Conservation (phyloP, 345 rosid species). For the Dovyalis caffra region DNA sequence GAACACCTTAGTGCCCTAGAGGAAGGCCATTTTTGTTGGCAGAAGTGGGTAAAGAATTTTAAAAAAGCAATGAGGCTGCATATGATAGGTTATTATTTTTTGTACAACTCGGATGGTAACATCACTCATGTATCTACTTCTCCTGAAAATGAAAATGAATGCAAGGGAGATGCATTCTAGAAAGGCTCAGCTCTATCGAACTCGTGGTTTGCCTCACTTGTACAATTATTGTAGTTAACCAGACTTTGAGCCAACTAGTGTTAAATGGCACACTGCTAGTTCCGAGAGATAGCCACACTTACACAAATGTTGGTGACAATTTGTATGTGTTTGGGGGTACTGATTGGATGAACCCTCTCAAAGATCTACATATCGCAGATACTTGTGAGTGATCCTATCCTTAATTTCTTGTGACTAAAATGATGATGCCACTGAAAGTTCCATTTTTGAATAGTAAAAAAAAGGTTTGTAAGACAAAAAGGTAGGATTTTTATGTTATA, state of each 20-base stretch:
- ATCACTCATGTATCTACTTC: slow-evolving; percentile 62
- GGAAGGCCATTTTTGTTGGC: slow-evolving; percentile 79
- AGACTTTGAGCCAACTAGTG: slow-evolving; percentile 76
- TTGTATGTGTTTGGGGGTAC: slow-evolving; percentile 93
- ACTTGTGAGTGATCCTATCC: slow-evolving; percentile 53
- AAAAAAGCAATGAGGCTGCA: slow-evolving; percentile 75
- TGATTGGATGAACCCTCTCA: slow-evolving; percentile 77
- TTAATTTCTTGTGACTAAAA: slow-evolving; percentile 2
- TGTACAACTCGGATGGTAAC: slow-evolving; percentile 93
- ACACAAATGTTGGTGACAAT: slow-evolving; percentile 69
- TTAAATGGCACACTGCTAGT: slow-evolving; percentile 68
- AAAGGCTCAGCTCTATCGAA: slow-evolving; percentile 75
- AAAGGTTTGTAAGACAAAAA: not conserved
- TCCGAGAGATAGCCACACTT: slow-evolving; percentile 95
- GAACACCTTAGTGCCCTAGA: slow-evolving; percentile 65
- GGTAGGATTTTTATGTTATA: too few relatives aligned
- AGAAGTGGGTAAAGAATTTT: slow-evolving; percentile 87
- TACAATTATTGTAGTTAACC: slow-evolving; percentile 68
- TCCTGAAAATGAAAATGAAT: slow-evolving; percentile 79
- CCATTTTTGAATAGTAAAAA: not conserved
- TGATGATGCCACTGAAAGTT: not conserved
- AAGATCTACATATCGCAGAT: slow-evolving; percentile 76
- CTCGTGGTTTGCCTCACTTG: too few relatives aligned
- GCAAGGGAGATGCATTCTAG: slow-evolving; percentile 92
- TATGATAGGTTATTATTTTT: slow-evolving; percentile 92